phyloP scores from a whole-genome alignment of 108 stramenopile species.

The Epithemia pelagica region DNA sequence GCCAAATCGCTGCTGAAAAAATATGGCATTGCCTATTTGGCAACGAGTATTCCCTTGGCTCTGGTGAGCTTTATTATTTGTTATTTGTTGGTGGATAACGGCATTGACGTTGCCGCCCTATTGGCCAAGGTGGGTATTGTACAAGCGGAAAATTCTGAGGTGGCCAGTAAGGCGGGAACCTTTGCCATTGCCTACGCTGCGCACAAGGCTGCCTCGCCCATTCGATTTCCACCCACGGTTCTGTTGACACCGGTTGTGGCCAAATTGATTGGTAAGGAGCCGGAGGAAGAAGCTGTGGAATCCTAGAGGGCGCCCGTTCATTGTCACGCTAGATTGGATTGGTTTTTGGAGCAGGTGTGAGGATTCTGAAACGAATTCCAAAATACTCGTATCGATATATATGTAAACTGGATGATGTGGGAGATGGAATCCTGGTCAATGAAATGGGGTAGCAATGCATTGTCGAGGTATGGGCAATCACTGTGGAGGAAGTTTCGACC shows the following conservation, averaged over 20 bases:
- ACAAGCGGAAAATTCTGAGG: slow-evolving; percentile 24
- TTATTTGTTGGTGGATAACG: slow-evolving; percentile 79
- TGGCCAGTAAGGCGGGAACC: slow-evolving; percentile 81
- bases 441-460: too few species aligned
- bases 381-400: too few species aligned
- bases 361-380: too few species aligned
- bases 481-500: too few species aligned
- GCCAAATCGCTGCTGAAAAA: slow-evolving; percentile 85
- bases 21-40: slow-evolving; percentile 89
- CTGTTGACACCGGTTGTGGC: slow-evolving; percentile 92
- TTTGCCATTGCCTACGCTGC: slow-evolving; percentile 94
- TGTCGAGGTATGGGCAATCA: too few species aligned
- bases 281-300: slow-evolving; percentile 29
- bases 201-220: slow-evolving; percentile 94
- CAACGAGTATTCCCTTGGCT: slow-evolving; percentile 90
- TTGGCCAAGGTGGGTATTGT: slow-evolving; percentile 82
- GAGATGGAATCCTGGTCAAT: too few species aligned
- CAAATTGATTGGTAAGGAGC: slow-evolving; percentile 87
- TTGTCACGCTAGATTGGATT: too few species aligned
- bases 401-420: too few species aligned
- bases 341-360: too few species aligned
- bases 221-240: slow-evolving; percentile 95
- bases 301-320: too few species aligned
- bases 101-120: slow-evolving; percentile 79
- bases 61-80: slow-evolving; percentile 84